These are phyloP conservation scores for Colletotrichum acutatum DNA, from an alignment of 2,329 filamentous ascomycete species.

Conservation along the genomic window DNA sequence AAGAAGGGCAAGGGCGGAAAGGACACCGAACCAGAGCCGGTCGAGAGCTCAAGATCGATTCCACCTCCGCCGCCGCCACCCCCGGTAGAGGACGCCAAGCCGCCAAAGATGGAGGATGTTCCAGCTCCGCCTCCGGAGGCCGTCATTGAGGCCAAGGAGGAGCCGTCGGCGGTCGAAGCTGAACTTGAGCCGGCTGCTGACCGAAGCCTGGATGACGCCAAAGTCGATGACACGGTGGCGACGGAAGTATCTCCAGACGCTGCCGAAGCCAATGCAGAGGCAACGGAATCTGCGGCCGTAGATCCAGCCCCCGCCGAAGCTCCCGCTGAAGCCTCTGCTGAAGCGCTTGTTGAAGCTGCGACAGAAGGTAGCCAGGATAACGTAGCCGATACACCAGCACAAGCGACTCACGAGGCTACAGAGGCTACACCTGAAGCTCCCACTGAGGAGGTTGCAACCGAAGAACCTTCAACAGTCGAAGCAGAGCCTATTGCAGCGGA, in stretches of 20 bases:
- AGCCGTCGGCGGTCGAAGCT: neutral
- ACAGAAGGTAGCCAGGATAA: neutral
- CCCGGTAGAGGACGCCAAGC: conserved; percentile 9
- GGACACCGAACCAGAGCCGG: conserved; percentile 19
- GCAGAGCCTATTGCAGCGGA: neutral
- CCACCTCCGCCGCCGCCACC: conserved; percentile 8
- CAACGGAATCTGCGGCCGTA: neutral
- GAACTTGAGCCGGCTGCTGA: neutral
- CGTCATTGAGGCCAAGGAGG: neutral
- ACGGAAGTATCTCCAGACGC: neutral
- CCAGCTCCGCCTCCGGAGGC: conserved; percentile 5
- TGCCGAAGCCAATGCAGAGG: neutral
- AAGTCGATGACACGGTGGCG: neutral
- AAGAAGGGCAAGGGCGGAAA: conserved; percentile 35
- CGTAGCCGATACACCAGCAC: neutral
- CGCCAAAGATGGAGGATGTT: conserved; percentile 18
- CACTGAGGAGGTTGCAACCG: neutral
- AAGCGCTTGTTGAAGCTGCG: neutral
- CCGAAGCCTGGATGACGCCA: neutral
- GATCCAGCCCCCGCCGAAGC: neutral
- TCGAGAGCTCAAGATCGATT: neutral
- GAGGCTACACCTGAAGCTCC: neutral
- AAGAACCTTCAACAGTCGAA: neutral
- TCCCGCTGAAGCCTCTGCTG: neutral
- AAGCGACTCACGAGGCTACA: neutral